Conservation (phyloP, 345 rosid genomes). For the Kernera saxatilis region DNA sequence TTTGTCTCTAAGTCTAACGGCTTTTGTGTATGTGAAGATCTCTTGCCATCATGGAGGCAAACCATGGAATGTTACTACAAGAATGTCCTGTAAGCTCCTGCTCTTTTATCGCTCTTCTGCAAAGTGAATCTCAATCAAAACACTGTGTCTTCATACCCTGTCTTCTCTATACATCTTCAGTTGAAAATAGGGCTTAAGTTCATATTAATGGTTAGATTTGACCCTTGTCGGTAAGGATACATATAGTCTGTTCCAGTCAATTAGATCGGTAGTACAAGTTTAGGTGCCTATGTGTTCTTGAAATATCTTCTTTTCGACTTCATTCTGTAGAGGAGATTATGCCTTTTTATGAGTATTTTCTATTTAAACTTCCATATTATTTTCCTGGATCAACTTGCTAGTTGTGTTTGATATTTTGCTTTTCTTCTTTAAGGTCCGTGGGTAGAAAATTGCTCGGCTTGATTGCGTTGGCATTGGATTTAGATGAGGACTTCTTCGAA, state of each 20-base stretch:
- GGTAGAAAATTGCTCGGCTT: constrained; percentile 49
- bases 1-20: background rate
- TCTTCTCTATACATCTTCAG: background rate
- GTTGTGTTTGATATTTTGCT: background rate
- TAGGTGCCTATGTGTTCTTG: background rate
- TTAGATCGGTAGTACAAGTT: background rate
- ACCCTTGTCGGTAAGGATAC: background rate
- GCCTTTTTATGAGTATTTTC: background rate
- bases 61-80: constrained; percentile 59
- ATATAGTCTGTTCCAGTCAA: background rate
- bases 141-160: background rate
- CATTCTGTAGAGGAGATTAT: background rate
- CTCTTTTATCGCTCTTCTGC: background rate
- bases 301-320: background rate
- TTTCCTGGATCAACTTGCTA: background rate
- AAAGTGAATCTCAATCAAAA: background rate
- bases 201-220: background rate
- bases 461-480: constrained; percentile 71
- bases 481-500: constrained; percentile 65
- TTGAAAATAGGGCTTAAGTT: background rate
- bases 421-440: constrained; percentile 43
- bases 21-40: constrained; percentile 45
- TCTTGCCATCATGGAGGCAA: constrained; percentile 66
- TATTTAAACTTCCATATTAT: background rate
- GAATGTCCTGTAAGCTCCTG: constrained; percentile 47